Evolutionary conservation across 2,329 filamentous ascomycete species (phyloP).

Genomic region (Cadophora luteo-olivacea): DNA sequence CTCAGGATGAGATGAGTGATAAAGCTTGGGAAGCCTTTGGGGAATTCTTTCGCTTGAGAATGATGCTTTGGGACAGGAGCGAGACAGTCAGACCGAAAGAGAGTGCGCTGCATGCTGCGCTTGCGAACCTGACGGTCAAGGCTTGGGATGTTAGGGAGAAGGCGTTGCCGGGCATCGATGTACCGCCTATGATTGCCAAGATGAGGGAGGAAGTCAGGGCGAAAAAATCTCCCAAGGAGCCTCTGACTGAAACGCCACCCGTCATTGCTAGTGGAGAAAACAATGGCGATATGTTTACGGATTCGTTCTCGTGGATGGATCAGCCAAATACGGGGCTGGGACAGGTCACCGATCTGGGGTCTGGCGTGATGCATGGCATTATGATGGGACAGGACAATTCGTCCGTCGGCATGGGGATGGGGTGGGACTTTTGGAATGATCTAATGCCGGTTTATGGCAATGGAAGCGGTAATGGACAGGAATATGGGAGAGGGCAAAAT

Average conservation of each 20-base stretch:
- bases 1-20: slow-evolving; percentile 35
- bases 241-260: neutral
- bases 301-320: slow-evolving; percentile 23
- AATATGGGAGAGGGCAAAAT: neutral
- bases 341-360: slow-evolving; percentile 12
- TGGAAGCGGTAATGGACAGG: neutral
- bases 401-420: slow-evolving; percentile 20
- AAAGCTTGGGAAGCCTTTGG: slow-evolving; percentile 37
- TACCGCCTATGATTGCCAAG: slow-evolving; percentile 20
- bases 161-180: slow-evolving; percentile 14
- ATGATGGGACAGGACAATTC: slow-evolving; percentile 9
- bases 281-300: slow-evolving; percentile 9
- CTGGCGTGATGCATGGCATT: slow-evolving; percentile 18
- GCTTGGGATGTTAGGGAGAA: slow-evolving; percentile 38
- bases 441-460: slow-evolving; percentile 20
- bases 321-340: slow-evolving; percentile 17
- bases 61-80: neutral
- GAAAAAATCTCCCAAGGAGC: slow-evolving; percentile 7
- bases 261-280: neutral
- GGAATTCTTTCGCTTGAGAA: slow-evolving; percentile 20
- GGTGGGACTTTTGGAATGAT: slow-evolving; percentile 32
- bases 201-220: slow-evolving; percentile 14
- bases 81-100: slow-evolving; percentile 6
- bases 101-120: slow-evolving; percentile 31
- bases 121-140: slow-evolving; percentile 37